Evolutionary conservation across 2,329 filamentous ascomycete genomes (phyloP).

Genomic region (Phialophora macrospora): DNA sequence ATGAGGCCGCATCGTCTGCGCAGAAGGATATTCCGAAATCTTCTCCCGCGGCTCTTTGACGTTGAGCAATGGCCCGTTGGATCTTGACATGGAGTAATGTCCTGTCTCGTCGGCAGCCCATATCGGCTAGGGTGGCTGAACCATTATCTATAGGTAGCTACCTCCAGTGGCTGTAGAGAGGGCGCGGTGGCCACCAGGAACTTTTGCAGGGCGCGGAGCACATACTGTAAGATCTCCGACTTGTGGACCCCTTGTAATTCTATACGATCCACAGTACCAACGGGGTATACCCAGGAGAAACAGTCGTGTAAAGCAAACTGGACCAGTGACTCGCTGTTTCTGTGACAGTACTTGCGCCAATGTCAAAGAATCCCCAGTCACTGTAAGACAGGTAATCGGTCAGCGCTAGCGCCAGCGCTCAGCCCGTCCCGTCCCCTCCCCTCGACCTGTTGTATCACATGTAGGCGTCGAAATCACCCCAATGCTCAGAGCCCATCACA

Average conservation of each 20-base stretch:
- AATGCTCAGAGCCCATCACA: neutral
- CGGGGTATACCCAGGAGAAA: neutral
- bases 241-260: neutral
- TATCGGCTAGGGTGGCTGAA: neutral
- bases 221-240: neutral
- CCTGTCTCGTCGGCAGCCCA: neutral
- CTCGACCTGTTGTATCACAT: neutral
- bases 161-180: neutral
- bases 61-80: neutral
- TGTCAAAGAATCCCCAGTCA: neutral
- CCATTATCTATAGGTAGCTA: neutral
- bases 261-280: neutral
- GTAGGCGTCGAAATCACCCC: constrained; percentile 3
- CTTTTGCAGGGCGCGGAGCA: neutral
- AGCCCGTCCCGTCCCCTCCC: neutral
- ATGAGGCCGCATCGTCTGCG: neutral
- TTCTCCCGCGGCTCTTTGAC: neutral
- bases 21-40: constrained; percentile 1
- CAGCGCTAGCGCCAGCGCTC: neutral
- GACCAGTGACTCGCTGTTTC: neutral
- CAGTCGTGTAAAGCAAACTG: neutral
- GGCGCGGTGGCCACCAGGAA: neutral
- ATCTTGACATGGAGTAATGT: neutral
- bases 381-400: neutral
- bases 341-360: neutral